Evolutionary conservation across 495 filamentous ascomycete species (phyloP).

Genomic region (Friedmanniomyces simplex): DNA sequence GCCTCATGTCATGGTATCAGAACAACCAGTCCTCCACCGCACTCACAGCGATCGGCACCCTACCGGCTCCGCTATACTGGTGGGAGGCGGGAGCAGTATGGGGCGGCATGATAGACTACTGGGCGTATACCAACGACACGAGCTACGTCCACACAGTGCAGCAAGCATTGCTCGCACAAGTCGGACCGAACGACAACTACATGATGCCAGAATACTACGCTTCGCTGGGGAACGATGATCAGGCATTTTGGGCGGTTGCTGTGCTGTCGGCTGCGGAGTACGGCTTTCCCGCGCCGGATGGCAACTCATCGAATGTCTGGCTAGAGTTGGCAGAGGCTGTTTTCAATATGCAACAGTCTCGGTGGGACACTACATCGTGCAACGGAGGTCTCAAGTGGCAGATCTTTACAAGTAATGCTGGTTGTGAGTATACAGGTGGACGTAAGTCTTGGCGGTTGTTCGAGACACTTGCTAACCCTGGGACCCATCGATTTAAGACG

Average conservation of each 20-base stretch:
- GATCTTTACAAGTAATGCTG: conserved; percentile 41
- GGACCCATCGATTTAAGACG: too few species aligned
- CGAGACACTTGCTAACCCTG: too few species aligned
- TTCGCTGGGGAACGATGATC: conserved; percentile 19
- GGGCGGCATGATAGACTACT: conserved; percentile 20
- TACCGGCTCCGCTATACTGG: conserved; percentile 31
- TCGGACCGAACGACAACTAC: conserved; percentile 31
- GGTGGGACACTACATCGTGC: conserved; percentile 43
- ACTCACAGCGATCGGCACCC: conserved; percentile 11
- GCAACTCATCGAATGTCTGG: conserved; percentile 45
- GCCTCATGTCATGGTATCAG: conserved; percentile 16
- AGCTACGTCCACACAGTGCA: conserved; percentile 26
- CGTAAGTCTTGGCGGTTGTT: too few species aligned
- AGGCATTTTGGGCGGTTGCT: conserved; percentile 67
- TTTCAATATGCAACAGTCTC: conserved; percentile 32
- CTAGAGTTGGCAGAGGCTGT: conserved; percentile 39
- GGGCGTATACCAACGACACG: conserved; percentile 25
- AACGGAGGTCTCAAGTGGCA: conserved; percentile 48
- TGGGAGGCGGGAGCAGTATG: conserved; percentile 29
- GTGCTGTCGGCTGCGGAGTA: conserved; percentile 65
- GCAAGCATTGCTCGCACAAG: conserved; percentile 30
- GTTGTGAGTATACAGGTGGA: too few species aligned
- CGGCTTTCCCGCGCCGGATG: conserved; percentile 54
- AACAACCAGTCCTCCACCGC: conserved; percentile 12
- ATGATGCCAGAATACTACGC: conserved; percentile 17